Base-by-base conservation (phyloP, 2,329 filamentous ascomycete species). In the Alternaria solani region DNA sequence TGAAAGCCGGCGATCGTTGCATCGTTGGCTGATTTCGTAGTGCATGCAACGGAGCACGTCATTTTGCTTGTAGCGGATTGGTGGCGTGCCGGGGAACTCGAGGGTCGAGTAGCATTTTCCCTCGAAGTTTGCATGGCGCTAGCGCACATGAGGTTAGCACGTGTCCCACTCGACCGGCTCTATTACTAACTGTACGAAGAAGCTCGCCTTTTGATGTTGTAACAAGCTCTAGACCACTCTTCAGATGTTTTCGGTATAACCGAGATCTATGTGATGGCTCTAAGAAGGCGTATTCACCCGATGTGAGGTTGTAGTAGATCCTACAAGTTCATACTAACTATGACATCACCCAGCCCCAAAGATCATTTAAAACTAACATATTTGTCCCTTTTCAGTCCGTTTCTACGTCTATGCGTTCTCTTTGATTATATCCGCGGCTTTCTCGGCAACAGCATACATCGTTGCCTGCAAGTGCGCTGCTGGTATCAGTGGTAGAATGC, bases 341-440 rank as follows among this genome's bases (percentile, higher is more conserved):
- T 12, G 14, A 36, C 0, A 14, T 16, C 14, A 16, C 32, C 11
- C 32, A 36, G 7, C 16, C 0, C 3, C 34, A 38, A 38, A n/a
- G 6, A 38, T n/a, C 16, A 4, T 38, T 4, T 7, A 38, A n/a
- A 16, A 38, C 1, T 0, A 1, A 38, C 14, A 16, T 32, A 4
- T 7, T 4, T 11, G 8, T 30, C 2, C n/a, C 20, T 11, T 9
- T 1, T 2, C n/a, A 41, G n/a, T 2, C 6, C n/a, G 7, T n/a
- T 2, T 30, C 5, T n/a, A 48, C 5, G 11, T 16, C 3, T 43
- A 5, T 23, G 23, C 2, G 48, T 7, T n/a, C 7, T 23, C 30
- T 42, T 71, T 72, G 39, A 75, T 70, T 11, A 74, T 62, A 57
- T 73, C 71, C 2, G 67, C 70, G 7, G 70, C 68, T 46, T 73